Evolutionary conservation across 2,329 filamentous ascomycete species (phyloP).

Genomic region (Periconia sp.): DNA sequence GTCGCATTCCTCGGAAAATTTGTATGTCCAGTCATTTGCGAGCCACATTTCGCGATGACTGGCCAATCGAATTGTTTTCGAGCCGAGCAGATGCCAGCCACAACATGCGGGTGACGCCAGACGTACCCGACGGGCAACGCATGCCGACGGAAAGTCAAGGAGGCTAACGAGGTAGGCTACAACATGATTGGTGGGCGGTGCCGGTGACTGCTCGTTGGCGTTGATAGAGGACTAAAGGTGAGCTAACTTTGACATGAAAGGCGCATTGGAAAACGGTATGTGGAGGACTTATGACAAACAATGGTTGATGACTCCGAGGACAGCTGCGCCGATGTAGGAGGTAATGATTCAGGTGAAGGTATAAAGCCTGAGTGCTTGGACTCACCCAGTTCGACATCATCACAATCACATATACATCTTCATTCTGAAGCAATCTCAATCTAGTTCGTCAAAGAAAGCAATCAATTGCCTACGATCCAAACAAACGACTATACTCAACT

Average conservation of each 20-base stretch:
- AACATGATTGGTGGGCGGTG: conserved; percentile 4
- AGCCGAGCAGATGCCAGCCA: conserved; percentile 1
- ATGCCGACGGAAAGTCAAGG: neutral
- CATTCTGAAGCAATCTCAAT: neutral
- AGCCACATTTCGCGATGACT: neutral
- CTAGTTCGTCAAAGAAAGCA: neutral
- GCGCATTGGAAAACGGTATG: conserved; percentile 5
- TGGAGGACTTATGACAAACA: conserved; percentile 5
- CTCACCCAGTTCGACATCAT: neutral
- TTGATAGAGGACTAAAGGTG: neutral
- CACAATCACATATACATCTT: neutral
- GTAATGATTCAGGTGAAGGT: neutral
- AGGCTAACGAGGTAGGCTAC: neutral
- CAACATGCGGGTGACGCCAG: neutral
- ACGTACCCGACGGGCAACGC: neutral
- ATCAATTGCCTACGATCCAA: too few relatives aligned
- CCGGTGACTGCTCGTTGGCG: neutral
- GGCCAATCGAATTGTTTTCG: neutral
- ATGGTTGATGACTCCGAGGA: neutral
- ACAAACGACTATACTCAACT: neutral
- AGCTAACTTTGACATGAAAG: conserved; percentile 14
- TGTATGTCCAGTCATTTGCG: neutral
- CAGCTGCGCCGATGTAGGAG: conserved; percentile 3
- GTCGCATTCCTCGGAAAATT: conserved; percentile 3
- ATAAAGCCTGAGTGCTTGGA: neutral